phyloP scores from a whole-genome alignment of 768 basidiomycete species.

The Auriculariales sp. region DNA sequence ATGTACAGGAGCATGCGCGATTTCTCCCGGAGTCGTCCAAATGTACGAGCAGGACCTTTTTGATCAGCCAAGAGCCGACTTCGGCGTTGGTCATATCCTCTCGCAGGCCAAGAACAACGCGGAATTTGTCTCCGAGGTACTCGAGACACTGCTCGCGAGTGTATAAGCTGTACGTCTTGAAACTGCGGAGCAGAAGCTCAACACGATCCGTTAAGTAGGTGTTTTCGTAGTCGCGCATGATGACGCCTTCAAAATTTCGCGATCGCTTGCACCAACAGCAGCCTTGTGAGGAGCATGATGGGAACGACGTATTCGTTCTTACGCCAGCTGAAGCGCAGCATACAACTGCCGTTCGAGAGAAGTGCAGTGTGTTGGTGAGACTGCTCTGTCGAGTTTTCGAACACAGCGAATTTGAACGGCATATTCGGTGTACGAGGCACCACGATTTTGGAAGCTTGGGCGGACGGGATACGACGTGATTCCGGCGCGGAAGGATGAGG shows the following conservation, averaged over 20 bases:
- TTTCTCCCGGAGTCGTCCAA: conserved; percentile 81
- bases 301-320: conserved; percentile 98
- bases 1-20: conserved; percentile 95
- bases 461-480: conserved; percentile 92
- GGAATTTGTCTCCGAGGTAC: conserved; percentile 93
- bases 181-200: conserved; percentile 83
- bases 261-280: conserved; percentile 78
- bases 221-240: conserved; percentile 94
- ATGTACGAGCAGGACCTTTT: conserved; percentile 82
- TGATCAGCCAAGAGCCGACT: conserved; percentile 69
- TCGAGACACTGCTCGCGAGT: conserved; percentile 90
- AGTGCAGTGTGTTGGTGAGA: conserved; percentile 92
- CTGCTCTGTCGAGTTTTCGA: conserved; percentile 71
- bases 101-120: conserved; percentile 80
- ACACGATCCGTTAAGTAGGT: conserved; percentile 97
- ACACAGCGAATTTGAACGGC: conserved; percentile 94
- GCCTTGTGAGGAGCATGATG: conserved; percentile 93
- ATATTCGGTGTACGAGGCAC: conserved; percentile 86
- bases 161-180: conserved; percentile 81
- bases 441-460: conserved; percentile 81
- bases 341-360: conserved; percentile 87
- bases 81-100: conserved; percentile 84
- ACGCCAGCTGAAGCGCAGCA: conserved; percentile 89
- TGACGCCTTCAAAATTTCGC: conserved; percentile 89
- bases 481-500: conserved; percentile 87